Evolutionary conservation across 2,329 filamentous ascomycete genomes (phyloP), one percentile per base, ranked within the genome.

Genomic region (Ascosphaera apis): DNA sequence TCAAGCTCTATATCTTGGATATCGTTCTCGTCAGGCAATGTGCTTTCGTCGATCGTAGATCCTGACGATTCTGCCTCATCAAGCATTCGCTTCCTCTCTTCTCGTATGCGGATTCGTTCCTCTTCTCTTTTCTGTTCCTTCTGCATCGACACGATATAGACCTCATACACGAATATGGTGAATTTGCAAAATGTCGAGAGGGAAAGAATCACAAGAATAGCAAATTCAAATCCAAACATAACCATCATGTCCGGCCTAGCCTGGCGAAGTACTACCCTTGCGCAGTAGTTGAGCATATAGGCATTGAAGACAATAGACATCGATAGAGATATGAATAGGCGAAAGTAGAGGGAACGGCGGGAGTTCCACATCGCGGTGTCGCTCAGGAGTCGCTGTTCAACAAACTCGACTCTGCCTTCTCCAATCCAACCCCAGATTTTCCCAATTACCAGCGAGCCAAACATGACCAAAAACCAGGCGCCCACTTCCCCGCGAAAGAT

Each of bases 371-470:
- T 61, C 21, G 74, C 68, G 3, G 84, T 84, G 48, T 92, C 92
- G 28, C 76, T 67, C 0, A 86, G 86, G 2, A 86, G 84, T 55
- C 95, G 84, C 55, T 98, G 88, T 57, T 98, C 88, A 36, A 95
- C 65, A 32, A 88, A 71, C 52, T 98, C 91, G 37, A 98, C 82
- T 36, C 91, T 70, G 16, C 86, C 86, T 53, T 93, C 86, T 36
- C 81, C 83, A 45, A 98, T 92, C 88, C 91, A 98, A 37, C 83
- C 81, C 84, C 91, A 98, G 34, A 98, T 78, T 58, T 95, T 95
- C 37, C 84, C 84, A 3, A 83, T 86, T 33, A 98, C 69, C 28
- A 98, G 66, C 17, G 76, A 74, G 12, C 91, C 80, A 54, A 98
- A 95, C 84, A 98, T 95, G 48, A 88, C 73, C 40, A 98, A 63